Base-by-base conservation (phyloP, 1,139 yeast genomes). In the Candida neerlandica region DNA sequence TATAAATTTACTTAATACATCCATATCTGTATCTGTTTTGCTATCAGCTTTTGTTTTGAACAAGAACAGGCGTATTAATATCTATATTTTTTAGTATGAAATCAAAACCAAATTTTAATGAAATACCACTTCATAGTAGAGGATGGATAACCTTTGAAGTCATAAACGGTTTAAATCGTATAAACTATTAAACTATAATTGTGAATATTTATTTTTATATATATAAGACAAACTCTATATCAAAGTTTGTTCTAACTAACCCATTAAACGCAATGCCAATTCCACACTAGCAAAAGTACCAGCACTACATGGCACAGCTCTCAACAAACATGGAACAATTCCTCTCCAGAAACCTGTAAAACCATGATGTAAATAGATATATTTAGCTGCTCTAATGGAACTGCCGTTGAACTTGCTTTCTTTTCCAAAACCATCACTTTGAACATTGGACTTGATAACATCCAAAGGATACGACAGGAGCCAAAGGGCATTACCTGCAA, bases 281-380 rank as follows among this genome's bases (percentile, higher is more conserved):
- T 86, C 92, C 1, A 85, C 92, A 41, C 86, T 80, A n/a, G 89
- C 89, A 72, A 86, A 86, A 0, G 92, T 86, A 9, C 88, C 87
- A 0, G 91, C 89, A 53, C 87, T 81, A 52, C 89, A 85, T 1
- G 92, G 92, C 26, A 84, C 74, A 0, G 92, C 92, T 55, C 94
- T 70, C 26, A 85, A 58, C 50, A 86, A 71, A 37, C 91, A 85
- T 0, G 92, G 94, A 2, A 78, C 80, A 40, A 86, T 72, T 1
- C 94, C 92, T 55, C 81, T 73, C 89, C 90, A 86, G 61, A 86
- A 84, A 0, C 90, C 91, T 5, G 69, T 55, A 14, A 74, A 52
- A 0, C 92, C 91, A 35, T 73, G 73, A 1, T 66, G 59, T 2
- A 56, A 58, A 63, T 70, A 71, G 0, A 86, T 82, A 53, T 75